Percentiles rank a stretch among this genome's conserved stretches.
Conservation (phyloP, 1,139 yeast genomes). For the Yarrowia galli region DNA sequence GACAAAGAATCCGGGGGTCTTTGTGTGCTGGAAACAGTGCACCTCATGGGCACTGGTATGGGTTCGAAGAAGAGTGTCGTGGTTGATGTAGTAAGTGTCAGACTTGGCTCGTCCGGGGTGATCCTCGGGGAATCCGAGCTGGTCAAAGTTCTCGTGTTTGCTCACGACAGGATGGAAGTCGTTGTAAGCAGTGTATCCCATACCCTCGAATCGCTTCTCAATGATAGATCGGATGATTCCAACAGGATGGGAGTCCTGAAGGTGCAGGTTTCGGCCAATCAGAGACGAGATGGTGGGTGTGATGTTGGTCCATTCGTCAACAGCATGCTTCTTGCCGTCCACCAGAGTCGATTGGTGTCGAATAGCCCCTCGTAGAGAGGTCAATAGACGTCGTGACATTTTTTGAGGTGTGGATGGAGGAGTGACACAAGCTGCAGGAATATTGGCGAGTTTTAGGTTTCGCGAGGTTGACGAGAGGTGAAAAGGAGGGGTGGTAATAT, state of each 20-base stretch:
- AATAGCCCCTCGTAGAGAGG: constrained; percentile 20
- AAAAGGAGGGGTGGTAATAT: not conserved
- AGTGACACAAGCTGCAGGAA: not conserved
- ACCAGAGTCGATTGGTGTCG: constrained; percentile 34
- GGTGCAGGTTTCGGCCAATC: constrained; percentile 76
- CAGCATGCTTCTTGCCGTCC: constrained; percentile 58
- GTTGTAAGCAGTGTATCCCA: constrained; percentile 82
- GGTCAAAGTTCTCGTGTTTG: constrained; percentile 84
- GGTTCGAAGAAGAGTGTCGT: constrained; percentile 74
- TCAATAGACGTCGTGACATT: constrained; percentile 23
- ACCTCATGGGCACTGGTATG: constrained; percentile 98
- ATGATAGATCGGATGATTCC: constrained; percentile 82
- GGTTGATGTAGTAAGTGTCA: constrained; percentile 89
- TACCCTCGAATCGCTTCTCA: constrained; percentile 67
- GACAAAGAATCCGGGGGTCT: constrained; percentile 88
- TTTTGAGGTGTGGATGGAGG: not conserved
- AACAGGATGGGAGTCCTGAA: constrained; percentile 80
- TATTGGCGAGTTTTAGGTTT: not conserved
- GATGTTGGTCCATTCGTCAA: constrained; percentile 86
- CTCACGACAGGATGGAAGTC: constrained; percentile 85
- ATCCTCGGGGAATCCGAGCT: constrained; percentile 85
- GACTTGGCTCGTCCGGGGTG: constrained; percentile 95
- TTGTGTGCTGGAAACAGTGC: constrained; percentile 71
- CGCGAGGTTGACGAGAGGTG: too few species aligned
- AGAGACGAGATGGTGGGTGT: constrained; percentile 75